Conservation (phyloP, 352 stramenopile species). For the Phytophthora aleatoria region DNA sequence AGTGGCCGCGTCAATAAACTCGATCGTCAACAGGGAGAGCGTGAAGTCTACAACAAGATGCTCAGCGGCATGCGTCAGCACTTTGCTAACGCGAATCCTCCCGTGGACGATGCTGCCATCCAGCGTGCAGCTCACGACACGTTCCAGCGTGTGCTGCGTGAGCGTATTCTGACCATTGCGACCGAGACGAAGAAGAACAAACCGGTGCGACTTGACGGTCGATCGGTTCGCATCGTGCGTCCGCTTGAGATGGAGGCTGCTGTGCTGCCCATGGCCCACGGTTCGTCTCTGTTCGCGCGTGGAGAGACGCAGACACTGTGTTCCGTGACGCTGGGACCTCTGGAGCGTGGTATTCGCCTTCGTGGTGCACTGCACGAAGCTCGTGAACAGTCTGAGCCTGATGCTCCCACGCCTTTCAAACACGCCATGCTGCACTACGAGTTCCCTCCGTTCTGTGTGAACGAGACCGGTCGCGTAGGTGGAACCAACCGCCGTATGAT, state of each 20-base stretch:
- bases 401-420: constrained; percentile 48
- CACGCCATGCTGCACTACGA: constrained; percentile 98
- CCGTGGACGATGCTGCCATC: constrained; percentile 55
- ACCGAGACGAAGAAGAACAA: constrained; percentile 43
- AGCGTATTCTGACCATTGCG: constrained; percentile 54
- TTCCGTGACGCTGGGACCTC: constrained; percentile 87
- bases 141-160: constrained; percentile 74
- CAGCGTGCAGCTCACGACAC: constrained; percentile 78
- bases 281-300: constrained; percentile 87
- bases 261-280: constrained; percentile 89
- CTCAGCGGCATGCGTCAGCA: constrained; percentile 58
- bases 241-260: constrained; percentile 85
- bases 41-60: constrained; percentile 73
- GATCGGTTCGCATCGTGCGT: constrained; percentile 82
- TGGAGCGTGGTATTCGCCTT: constrained; percentile 76
- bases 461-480: constrained; percentile 91
- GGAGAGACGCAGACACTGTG: constrained; percentile 91
- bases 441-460: constrained; percentile 98
- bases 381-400: constrained; percentile 40
- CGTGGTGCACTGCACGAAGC: constrained; percentile 62
- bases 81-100: constrained; percentile 37
- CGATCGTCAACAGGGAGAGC: constrained; percentile 69
- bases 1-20: constrained; percentile 53
- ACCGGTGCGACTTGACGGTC: constrained; percentile 85
- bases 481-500: constrained; percentile 94